Base-by-base conservation (phyloP, 768 basidiomycete genomes). In the Trichaptum fuscoviolaceum region DNA sequence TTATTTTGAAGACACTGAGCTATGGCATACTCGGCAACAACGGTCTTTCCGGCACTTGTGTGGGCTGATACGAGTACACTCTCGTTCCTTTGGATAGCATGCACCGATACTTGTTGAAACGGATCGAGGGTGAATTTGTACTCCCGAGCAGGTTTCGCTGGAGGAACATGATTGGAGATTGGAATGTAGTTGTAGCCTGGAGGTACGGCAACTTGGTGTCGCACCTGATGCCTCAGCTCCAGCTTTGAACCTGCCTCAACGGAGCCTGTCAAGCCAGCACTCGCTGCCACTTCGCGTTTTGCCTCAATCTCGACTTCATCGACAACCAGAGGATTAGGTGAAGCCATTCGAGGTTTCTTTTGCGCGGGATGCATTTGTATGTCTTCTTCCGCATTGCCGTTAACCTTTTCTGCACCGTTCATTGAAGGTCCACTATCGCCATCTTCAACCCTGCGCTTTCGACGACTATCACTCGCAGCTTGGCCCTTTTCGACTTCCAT, bases 21-120 rank as follows among this genome's bases (percentile, higher is more conserved):
- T 74, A 99, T 99, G 60, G 97, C 97, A 77, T 99, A 99, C 81
- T 99, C 97, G 60, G 97, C 97, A 68, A 99, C 97, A 69, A 99
- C 97, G 1, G 97, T 99, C 80, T 99, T 99, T 73, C 97, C 97
- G 36, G 97, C 97, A 78, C 93, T 96, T 6, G 97, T 99, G 80
- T 99, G 97, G 0, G 97, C 97, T 25, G 96, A 98, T 18, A 99
- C 97, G 63, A 99, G 83, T 5, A 99, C 96, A 72, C 92, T 95
- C 80, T 99, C 97, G 75, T 97, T 96, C 52, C 97, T 85, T 75
- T 99, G 95, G 63, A 99, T 99, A 52, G 95, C 95, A 69, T 92
- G 85, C 8, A 99, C 88, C 1, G 96, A 95, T 59, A 99, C 95
- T 73, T 89, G 85, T 73, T 99, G 97, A 80, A 99, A 99, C 20